These are phyloP conservation scores for Hypomontagnella submonticulosa DNA, from an alignment of 495 filamentous ascomycete species.

Conservation along the genomic window DNA sequence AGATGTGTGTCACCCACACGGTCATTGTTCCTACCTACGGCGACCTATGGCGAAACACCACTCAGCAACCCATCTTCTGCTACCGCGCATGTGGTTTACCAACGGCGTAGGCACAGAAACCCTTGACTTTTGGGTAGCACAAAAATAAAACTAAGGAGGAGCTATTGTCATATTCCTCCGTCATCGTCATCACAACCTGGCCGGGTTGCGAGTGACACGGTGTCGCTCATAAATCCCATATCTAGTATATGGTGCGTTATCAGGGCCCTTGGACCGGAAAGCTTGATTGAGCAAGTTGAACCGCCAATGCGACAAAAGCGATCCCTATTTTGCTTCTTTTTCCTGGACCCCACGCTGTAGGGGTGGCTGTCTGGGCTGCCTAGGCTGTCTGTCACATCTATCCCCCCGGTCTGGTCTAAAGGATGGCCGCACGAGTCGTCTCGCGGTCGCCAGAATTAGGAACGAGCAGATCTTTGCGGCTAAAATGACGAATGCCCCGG, in stretches of 20 bases:
- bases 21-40: constrained; percentile 20
- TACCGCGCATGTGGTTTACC: constrained; percentile 19
- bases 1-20: constrained; percentile 20
- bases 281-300: constrained; percentile 44
- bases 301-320: constrained; percentile 32
- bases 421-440: constrained; percentile 30
- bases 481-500: constrained; percentile 37
- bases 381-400: constrained; percentile 27
- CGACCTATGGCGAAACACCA: constrained; percentile 35
- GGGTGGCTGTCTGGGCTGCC: not conserved
- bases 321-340: constrained; percentile 22
- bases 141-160: constrained; percentile 12
- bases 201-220: constrained; percentile 32
- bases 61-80: constrained; percentile 17
- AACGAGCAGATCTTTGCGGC: constrained; percentile 35
- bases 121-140: constrained; percentile 11
- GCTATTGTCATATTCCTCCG: constrained; percentile 8
- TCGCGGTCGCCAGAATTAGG: constrained; percentile 32
- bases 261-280: constrained; percentile 28
- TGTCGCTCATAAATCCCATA: constrained; percentile 38
- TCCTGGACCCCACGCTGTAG: constrained; percentile 35
- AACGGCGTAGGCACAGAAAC: constrained; percentile 21
- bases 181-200: constrained; percentile 4
- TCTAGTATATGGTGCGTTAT: constrained; percentile 40
- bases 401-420: constrained; percentile 12